A percentile compares a stretch with the other conserved stretches of the same genome.
Conservation (phyloP, 495 filamentous ascomycete genomes). For the Saxophila tyrrhenica region DNA sequence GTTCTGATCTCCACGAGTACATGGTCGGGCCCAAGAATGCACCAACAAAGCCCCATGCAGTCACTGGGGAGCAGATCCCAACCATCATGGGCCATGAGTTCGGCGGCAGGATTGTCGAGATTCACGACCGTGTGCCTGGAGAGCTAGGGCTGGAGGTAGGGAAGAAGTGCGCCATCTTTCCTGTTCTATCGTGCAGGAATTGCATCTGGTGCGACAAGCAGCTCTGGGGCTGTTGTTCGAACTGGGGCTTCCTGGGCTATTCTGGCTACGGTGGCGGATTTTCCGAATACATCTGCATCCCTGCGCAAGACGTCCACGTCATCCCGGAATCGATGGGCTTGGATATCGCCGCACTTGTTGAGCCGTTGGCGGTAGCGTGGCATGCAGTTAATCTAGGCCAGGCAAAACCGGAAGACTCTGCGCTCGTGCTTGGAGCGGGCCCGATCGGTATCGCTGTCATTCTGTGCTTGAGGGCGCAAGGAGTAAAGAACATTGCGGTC, state of each 20-base stretch:
- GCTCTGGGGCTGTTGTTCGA: slow-evolving; percentile 8
- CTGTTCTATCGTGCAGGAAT: slow-evolving; percentile 11
- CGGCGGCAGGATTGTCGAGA: slow-evolving; percentile 18
- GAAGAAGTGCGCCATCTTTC: slow-evolving; percentile 15
- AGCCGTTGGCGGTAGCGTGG: slow-evolving; percentile 24
- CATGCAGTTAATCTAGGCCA: slow-evolving; percentile 15
- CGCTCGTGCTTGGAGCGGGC: slow-evolving; percentile 21
- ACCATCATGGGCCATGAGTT: slow-evolving; percentile 26
- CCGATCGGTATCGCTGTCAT: slow-evolving; percentile 25
- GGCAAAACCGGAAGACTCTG: not conserved
- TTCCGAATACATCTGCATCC: slow-evolving; percentile 17
- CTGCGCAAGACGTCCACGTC: slow-evolving; percentile 14
- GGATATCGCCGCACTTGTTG: slow-evolving; percentile 20
- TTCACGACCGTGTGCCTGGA: not conserved
- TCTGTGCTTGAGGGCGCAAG: slow-evolving; percentile 12
- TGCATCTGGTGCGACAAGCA: slow-evolving; percentile 5
- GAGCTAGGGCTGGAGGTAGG: not conserved
- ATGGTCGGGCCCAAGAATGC: slow-evolving; percentile 15
- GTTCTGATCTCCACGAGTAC: slow-evolving; percentile 26
- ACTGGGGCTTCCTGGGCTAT: slow-evolving; percentile 24
- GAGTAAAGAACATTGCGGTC: slow-evolving; percentile 1
- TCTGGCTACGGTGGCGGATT: slow-evolving; percentile 21
- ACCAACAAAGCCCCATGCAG: slow-evolving; percentile 15
- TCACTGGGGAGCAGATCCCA: slow-evolving; percentile 19
- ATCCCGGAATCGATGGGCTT: slow-evolving; percentile 18